Conservation (phyloP, 352 stramenopile genomes). For the Phytophthora foliorum region DNA sequence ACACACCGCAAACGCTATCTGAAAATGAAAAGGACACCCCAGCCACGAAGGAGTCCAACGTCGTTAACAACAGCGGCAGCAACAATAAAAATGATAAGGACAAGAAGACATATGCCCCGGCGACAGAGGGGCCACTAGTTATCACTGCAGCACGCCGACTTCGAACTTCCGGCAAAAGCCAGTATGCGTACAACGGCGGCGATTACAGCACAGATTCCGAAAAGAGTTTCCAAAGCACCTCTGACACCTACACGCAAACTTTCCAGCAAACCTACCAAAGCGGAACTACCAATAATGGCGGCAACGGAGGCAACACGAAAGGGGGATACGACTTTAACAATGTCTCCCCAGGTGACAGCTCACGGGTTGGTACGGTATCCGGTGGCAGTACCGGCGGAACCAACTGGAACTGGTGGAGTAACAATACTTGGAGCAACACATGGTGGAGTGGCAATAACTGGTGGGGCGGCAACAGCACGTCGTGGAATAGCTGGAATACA, state of each 20-base stretch:
- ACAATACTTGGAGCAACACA: conserved; percentile 18
- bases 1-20: conserved; percentile 7
- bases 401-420: conserved; percentile 30
- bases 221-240: conserved; percentile 8
- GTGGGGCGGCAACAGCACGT: conserved; percentile 1
- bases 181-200: conserved; percentile 20
- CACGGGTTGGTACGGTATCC: conserved; percentile 22
- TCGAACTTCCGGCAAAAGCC: conserved; percentile 22
- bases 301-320: conserved; percentile 34
- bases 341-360: conserved; percentile 29
- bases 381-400: conserved; percentile 11
- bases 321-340: conserved; percentile 41
- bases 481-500: background rate
- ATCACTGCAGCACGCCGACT: conserved; percentile 20
- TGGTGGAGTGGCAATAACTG: conserved; percentile 18
- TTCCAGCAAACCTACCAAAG: conserved; percentile 20
- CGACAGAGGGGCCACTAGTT: conserved; percentile 11
- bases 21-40: conserved; percentile 19
- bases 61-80: conserved; percentile 1
- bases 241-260: conserved; percentile 18
- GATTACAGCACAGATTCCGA: conserved; percentile 30
- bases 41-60: conserved; percentile 12
- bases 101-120: conserved; percentile 9
- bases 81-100: conserved; percentile 4
- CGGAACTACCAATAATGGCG: conserved; percentile 20